phyloP scores from a whole-genome alignment of 768 basidiomycete genomes.

The Lentinula lateritia region DNA sequence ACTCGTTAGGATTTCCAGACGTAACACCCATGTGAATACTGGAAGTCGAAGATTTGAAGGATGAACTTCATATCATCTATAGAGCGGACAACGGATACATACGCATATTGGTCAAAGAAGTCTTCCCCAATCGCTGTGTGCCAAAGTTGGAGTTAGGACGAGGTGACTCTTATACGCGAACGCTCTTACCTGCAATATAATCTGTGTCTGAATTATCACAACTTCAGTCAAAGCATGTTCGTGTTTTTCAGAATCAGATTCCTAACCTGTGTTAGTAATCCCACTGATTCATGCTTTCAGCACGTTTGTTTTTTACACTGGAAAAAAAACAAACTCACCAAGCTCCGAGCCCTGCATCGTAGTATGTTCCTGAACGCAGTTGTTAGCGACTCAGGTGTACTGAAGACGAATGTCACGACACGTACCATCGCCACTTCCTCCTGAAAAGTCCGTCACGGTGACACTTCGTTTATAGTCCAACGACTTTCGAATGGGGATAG shows the following conservation, averaged over 20 bases:
- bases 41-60: background rate
- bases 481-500: background rate
- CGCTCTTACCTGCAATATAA: background rate
- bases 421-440: constrained; percentile 4
- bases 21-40: constrained; percentile 1
- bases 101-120: constrained; percentile 7
- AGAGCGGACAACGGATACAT: background rate
- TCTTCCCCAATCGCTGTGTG: background rate
- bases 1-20: constrained; percentile 6
- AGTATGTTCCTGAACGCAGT: background rate
- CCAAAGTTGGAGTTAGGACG: background rate
- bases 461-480: background rate
- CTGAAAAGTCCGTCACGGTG: background rate
- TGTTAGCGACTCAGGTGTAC: background rate
- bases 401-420: background rate
- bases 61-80: background rate
- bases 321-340: background rate
- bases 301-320: background rate
- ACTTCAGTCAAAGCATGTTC: background rate
- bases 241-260: background rate
- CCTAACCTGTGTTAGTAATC: background rate
- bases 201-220: background rate
- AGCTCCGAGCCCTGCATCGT: background rate
- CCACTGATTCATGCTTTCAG: background rate
- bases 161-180: background rate